phyloP scores from a whole-genome alignment of 345 rosid species.

The Trapa incisa region DNA sequence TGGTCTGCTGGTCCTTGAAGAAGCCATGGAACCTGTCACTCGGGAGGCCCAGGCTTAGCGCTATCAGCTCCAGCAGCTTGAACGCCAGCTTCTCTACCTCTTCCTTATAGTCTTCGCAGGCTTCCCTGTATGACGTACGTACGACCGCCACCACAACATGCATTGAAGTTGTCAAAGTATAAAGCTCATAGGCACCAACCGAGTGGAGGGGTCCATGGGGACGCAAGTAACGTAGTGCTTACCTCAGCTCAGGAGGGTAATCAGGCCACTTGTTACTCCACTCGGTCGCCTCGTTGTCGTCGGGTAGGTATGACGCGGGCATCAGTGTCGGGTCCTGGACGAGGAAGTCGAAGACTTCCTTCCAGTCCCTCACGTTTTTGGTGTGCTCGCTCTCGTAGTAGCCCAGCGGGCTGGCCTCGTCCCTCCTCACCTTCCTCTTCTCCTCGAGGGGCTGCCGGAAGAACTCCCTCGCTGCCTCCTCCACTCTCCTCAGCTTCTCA shows the following conservation, averaged over 20 bases:
- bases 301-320: background rate
- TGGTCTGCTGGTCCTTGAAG: constrained; percentile 21
- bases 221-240: background rate
- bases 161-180: no score
- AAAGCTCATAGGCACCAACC: no score
- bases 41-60: constrained; percentile 25
- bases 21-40: constrained; percentile 13
- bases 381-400: constrained; percentile 32
- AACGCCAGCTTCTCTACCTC: constrained; percentile 14
- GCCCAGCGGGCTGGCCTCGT: constrained; percentile 17
- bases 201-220: no score
- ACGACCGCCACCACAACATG: background rate
- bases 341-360: constrained; percentile 30
- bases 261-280: constrained; percentile 35
- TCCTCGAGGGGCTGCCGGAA: constrained; percentile 22
- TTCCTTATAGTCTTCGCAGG: constrained; percentile 19
- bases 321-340: background rate
- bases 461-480: constrained; percentile 23
- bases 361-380: constrained; percentile 49
- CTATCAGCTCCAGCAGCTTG: constrained; percentile 21
- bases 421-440: constrained; percentile 23
- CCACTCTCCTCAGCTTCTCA: constrained; percentile 18
- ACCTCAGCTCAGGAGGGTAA: constrained; percentile 38
- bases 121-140: constrained; percentile 8
- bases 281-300: background rate